Evolutionary conservation across 2,329 filamentous ascomycete genomes (phyloP).

Genomic region (Xylaria sp.): DNA sequence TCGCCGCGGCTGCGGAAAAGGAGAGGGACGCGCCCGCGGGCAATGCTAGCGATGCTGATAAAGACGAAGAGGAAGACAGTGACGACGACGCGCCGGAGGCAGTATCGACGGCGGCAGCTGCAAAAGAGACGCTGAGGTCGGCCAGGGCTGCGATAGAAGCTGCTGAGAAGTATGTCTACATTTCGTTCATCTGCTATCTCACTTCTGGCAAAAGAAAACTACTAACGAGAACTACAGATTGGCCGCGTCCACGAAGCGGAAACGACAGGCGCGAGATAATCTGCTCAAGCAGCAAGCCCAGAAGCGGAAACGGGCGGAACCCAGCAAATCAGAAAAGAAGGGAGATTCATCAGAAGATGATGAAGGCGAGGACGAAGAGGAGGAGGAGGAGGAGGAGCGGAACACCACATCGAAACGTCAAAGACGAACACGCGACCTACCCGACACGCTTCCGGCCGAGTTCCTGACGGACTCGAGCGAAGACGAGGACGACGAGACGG

Average conservation of each 20-base stretch:
- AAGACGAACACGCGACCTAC: slow-evolving; percentile 54
- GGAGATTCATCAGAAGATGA: slow-evolving; percentile 22
- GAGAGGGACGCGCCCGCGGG: slow-evolving; percentile 24
- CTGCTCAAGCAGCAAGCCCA: slow-evolving; percentile 67
- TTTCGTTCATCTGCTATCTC: not conserved
- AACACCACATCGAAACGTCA: slow-evolving; percentile 43
- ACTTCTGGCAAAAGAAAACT: not conserved
- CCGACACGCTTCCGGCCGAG: slow-evolving; percentile 63
- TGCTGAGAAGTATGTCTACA: slow-evolving; percentile 61
- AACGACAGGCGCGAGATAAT: slow-evolving; percentile 65
- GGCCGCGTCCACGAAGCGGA: slow-evolving; percentile 63
- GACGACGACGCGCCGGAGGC: slow-evolving; percentile 69
- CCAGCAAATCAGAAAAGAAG: slow-evolving; percentile 2
- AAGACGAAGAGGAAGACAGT: slow-evolving; percentile 54
- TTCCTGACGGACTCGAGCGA: slow-evolving; percentile 62
- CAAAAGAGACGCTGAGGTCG: slow-evolving; percentile 59
- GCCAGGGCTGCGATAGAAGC: slow-evolving; percentile 61
- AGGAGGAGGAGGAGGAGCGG: slow-evolving; percentile 42
- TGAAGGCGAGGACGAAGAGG: slow-evolving; percentile 25
- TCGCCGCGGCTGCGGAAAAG: slow-evolving; percentile 44
- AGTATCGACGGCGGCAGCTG: slow-evolving; percentile 64
- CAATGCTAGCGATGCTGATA: slow-evolving; percentile 23
- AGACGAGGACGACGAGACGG: slow-evolving; percentile 35
- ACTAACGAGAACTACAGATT: slow-evolving; percentile 53
- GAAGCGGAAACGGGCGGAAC: slow-evolving; percentile 56